Conservation (phyloP, 768 basidiomycete genomes). For the Suillus ampliporus region DNA sequence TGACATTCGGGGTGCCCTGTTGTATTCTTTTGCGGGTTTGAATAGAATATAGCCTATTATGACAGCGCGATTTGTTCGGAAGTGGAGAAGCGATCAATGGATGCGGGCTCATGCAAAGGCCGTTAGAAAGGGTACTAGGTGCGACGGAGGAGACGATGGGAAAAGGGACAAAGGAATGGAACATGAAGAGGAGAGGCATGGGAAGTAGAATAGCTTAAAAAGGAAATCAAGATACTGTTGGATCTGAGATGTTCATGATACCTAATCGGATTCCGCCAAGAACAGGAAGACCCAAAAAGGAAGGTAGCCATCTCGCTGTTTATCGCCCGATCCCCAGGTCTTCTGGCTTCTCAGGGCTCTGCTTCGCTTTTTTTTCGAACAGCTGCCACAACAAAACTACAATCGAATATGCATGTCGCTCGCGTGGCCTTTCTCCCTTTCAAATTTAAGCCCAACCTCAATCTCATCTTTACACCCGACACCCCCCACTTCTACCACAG, state of each 20-base stretch:
- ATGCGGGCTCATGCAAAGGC: constrained; percentile 1
- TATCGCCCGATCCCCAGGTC: constrained; percentile 31
- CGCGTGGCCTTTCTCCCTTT: constrained; percentile 35
- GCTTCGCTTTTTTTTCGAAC: constrained; percentile 24
- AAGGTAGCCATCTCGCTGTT: constrained; percentile 22
- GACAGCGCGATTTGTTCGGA: constrained; percentile 9
- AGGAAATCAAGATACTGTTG: constrained; percentile 10
- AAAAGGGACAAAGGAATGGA: constrained; percentile 20
- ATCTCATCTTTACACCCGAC: constrained; percentile 24
- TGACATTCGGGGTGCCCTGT: too few relatives aligned
- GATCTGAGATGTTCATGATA: constrained; percentile 13
- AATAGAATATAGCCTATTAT: constrained; percentile 13
- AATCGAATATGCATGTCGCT: constrained; percentile 22
- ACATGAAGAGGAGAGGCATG: constrained; percentile 17
- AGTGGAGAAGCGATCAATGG: constrained; percentile 12
- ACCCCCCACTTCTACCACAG: constrained; percentile 25
- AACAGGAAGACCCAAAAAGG: constrained; percentile 16
- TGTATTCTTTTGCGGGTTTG: background rate
- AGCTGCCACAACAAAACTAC: constrained; percentile 21
- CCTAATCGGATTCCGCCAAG: constrained; percentile 9
- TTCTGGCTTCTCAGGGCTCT: constrained; percentile 20
- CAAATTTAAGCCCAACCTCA: constrained; percentile 24
- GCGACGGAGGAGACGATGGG: constrained; percentile 25
- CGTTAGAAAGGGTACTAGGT: constrained; percentile 16
- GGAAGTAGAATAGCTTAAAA: constrained; percentile 1